These are phyloP conservation scores for Recurvomyces mirabilis DNA, from an alignment of 495 filamentous ascomycete species.

Conservation along the genomic window DNA sequence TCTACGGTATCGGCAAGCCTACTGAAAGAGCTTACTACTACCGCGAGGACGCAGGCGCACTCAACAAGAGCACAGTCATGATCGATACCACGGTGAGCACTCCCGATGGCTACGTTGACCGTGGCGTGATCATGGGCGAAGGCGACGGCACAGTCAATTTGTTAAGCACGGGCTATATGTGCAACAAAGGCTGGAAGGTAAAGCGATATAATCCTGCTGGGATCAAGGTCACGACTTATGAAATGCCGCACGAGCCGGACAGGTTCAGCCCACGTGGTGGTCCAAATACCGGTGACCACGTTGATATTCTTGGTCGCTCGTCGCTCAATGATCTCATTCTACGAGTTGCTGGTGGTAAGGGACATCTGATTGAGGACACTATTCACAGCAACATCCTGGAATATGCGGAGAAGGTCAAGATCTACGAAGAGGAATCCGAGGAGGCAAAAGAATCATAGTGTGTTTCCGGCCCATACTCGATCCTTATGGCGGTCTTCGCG, in stretches of 20 bases:
- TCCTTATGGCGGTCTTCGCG: too few relatives aligned
- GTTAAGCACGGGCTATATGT: constrained; percentile 89
- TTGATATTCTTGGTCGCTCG: constrained; percentile 84
- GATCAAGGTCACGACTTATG: constrained; percentile 67
- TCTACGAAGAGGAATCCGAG: constrained; percentile 50
- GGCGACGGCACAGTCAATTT: constrained; percentile 92
- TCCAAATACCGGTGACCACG: constrained; percentile 91
- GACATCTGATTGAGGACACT: constrained; percentile 64
- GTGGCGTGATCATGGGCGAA: constrained; percentile 83
- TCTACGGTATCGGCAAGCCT: constrained; percentile 87
- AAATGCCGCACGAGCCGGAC: constrained; percentile 96
- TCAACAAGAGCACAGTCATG: constrained; percentile 56
- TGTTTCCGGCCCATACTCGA: too few relatives aligned
- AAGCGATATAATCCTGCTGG: constrained; percentile 86
- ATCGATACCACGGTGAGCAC: constrained; percentile 73
- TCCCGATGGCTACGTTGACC: constrained; percentile 48
- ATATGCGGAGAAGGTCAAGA: constrained; percentile 69
- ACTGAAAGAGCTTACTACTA: constrained; percentile 91
- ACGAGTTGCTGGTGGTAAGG: constrained; percentile 76
- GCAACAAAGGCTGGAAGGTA: constrained; percentile 83
- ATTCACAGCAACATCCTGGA: constrained; percentile 68
- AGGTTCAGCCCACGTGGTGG: constrained; percentile 83
- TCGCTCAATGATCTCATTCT: constrained; percentile 86
- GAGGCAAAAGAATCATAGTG: constrained; percentile 1
- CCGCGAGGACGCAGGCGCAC: constrained; percentile 54